Base-by-base conservation (phyloP, 1,139 yeast genomes). In the Chernovozyma aurita region DNA sequence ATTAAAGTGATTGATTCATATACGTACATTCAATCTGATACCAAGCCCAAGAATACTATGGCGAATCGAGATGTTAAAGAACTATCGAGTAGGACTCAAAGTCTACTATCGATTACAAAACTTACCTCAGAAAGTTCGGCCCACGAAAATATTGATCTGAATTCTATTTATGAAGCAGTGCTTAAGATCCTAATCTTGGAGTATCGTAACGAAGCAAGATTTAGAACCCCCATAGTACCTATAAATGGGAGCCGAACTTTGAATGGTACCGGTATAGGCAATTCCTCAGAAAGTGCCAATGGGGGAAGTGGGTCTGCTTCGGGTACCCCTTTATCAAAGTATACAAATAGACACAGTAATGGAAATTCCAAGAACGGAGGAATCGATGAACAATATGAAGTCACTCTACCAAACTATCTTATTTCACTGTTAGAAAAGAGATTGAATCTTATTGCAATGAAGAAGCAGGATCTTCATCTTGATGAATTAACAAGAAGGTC, bases 201-300 rank as follows among this genome's bases (percentile, higher is more conserved):
- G 41, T 77, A 79, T 48, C 59, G 70, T 39, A 75, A 71, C 42
- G 84, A 78, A 49, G 81, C 80, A 3, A 54, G 85, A 24, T 79
- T 78, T 55, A 54, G 69, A 35, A 65, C 70, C 4, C 73, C 73
- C 1, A 53, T 62, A 12, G 9, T 6, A 20, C 9, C 9, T 7
- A 43, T 43, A 18, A 45, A 24, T 42, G n/a, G 25, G 7, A 11
- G n/a, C 9, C 4, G 11, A 7, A 14, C 4, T 4, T 16, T 24
- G 15, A 13, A 14, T 7, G 12, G 22, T 7, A 13, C 22, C 8
- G 15, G 11, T 12, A 20, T 6, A 7, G 6, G 8, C 6, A 20
- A 9, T 9, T 20, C 22, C 22, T 20, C 22, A 9, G 22, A 20
- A 20, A 20, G 9, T 9, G 11, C 32, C 2, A 4, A 21, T 11